phyloP scores from a whole-genome alignment of 495 filamentous ascomycete genomes.

The Staphylotrichum tortipilum region DNA sequence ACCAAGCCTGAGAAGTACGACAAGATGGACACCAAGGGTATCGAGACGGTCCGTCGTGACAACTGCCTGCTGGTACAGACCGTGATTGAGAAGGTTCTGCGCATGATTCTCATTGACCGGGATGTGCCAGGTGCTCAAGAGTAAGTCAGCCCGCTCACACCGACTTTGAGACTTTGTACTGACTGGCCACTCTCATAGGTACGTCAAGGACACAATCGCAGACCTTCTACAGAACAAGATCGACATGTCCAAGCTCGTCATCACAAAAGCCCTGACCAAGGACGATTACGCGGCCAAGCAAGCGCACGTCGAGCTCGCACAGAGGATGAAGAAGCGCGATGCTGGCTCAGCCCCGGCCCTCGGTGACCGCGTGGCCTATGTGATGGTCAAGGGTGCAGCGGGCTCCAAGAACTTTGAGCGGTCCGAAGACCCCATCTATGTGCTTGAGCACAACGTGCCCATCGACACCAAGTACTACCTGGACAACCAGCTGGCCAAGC shows the following conservation, averaged over 20 bases:
- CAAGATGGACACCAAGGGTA: conserved; percentile 99
- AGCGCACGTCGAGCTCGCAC: conserved; percentile 87
- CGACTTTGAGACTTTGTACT: conserved; percentile 1
- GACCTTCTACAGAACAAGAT: conserved; percentile 95
- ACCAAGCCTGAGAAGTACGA: conserved; percentile 90
- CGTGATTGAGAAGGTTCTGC: conserved; percentile 92
- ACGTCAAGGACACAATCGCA: conserved; percentile 92
- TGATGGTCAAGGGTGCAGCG: conserved; percentile 86
- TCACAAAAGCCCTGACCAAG: conserved; percentile 93
- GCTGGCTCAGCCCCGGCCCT: conserved; percentile 88
- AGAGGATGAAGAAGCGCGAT: conserved; percentile 93
- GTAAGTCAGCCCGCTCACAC: conserved; percentile 45
- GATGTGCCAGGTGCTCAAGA: conserved; percentile 85
- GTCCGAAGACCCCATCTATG: conserved; percentile 92
- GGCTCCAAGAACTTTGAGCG: conserved; percentile 91
- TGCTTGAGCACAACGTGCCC: conserved; percentile 93
- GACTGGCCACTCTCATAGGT: conserved; percentile 48
- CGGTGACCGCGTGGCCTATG: conserved; percentile 95
- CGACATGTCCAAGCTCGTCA: conserved; percentile 98
- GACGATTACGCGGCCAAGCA: conserved; percentile 75
- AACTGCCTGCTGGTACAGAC: conserved; percentile 93
- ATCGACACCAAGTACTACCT: conserved; percentile 99
- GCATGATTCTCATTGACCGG: conserved; percentile 90
- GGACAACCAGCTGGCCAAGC: conserved; percentile 95
- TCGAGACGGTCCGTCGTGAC: conserved; percentile 94